phyloP scores from a whole-genome alignment of 371 early-diverging fungal genomes.

The Circinella minor region DNA sequence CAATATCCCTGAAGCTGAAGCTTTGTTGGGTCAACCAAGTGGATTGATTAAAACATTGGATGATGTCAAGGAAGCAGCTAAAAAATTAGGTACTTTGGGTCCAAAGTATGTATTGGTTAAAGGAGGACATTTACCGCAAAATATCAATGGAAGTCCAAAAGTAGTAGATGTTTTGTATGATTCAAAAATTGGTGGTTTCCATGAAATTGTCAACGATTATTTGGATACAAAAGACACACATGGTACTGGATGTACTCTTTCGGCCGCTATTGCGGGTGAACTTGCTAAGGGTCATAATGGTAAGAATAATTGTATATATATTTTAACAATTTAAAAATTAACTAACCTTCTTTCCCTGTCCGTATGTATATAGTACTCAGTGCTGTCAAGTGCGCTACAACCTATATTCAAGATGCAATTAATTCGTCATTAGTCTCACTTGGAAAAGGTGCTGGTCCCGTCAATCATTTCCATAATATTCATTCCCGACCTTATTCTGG shows the following conservation, averaged over 20 bases:
- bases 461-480: constrained; percentile 73
- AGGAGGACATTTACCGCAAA: constrained; percentile 80
- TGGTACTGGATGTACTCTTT: constrained; percentile 88
- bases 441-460: constrained; percentile 76
- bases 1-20: constrained; percentile 83
- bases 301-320: constrained; percentile 18
- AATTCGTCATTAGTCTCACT: constrained; percentile 45
- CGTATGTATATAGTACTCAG: constrained; percentile 33
- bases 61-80: constrained; percentile 61
- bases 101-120: constrained; percentile 72
- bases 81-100: constrained; percentile 50
- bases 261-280: constrained; percentile 78
- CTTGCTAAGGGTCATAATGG: constrained; percentile 65
- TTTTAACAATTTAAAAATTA: no score
- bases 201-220: constrained; percentile 59
- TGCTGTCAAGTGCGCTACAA: constrained; percentile 53
- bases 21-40: constrained; percentile 37
- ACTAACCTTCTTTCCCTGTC: no score
- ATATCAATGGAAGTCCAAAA: constrained; percentile 23
- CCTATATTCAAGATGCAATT: constrained; percentile 67
- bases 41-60: constrained; percentile 53
- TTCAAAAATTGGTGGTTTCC: constrained; percentile 29
- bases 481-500: constrained; percentile 52
- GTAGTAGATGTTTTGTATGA: constrained; percentile 75
- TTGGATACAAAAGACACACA: constrained; percentile 75